Base-by-base conservation (phyloP, 169 alveolate genomes). In the Neospora caninum region DNA sequence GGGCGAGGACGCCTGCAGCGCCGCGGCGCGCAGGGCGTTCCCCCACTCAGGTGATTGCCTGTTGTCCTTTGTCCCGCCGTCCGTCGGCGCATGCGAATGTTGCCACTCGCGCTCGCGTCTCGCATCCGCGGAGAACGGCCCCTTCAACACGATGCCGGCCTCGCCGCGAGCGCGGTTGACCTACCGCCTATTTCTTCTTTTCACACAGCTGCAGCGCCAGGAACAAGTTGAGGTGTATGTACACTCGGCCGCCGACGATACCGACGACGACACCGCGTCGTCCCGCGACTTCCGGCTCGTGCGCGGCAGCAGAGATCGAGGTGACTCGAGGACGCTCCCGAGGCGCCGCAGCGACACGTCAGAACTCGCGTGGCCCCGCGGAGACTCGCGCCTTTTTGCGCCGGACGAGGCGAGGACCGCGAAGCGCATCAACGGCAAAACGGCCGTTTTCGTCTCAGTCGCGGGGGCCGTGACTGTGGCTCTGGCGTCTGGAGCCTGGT, bases 221-320 rank as follows among this genome's bases (percentile, higher is more conserved):
- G 69, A 82, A 67, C 89, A 82, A 31, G 89, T 38, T 36, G 89
- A 38, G 64, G 89, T 82, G 89, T 42, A 82, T 36, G 89, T 82
- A 36, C 89, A 82, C 89, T 20, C 67, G 2, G 41, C 20, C 39
- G 25, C 34, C 45, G 86, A 20, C 27, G 86, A 78, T 0, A 22
- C 2, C 9, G 45, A 13, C n/a, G 73, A 22, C 25, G 73, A 29
- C 31, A 16, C 25, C n/a, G 73, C 34, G 34, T 9, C 34, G 34
- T 64, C 73, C 31, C 73, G 25, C 34, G 31, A 64, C 34, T 29
- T 64, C 7, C 73, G n/a, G n/a, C 20, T 1, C 73, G n/a, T 64
- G 31, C n/a, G 73, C 73, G n/a, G 73, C 73, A n/a, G n/a, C n/a
- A n/a, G n/a, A n/a, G n/a, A n/a, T n/a, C n/a, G n/a, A n/a, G 73